phyloP scores from a whole-genome alignment of 2,329 filamentous ascomycete genomes.

The Didymellaceae sp. region DNA sequence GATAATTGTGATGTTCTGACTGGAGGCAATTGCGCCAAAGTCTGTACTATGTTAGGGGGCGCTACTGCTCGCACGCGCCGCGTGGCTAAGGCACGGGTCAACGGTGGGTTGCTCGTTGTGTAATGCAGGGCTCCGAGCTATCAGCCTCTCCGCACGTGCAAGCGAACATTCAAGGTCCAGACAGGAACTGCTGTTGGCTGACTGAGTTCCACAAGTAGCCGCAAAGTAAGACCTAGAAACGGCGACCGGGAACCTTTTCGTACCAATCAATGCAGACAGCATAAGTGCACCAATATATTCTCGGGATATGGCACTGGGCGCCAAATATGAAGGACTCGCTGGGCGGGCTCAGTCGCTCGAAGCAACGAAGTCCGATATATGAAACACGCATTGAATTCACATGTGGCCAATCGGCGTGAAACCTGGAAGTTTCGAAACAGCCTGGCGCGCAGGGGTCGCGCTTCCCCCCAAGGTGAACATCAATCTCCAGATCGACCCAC shows the following conservation, averaged over 20 bases:
- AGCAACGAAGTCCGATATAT: slow-evolving; percentile 18
- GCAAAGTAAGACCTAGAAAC: neutral
- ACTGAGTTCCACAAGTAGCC: slow-evolving; percentile 4
- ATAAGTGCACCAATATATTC: slow-evolving; percentile 5
- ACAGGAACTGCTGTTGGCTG: neutral
- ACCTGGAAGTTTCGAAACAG: slow-evolving; percentile 8
- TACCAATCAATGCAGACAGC: slow-evolving; percentile 3
- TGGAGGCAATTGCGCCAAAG: slow-evolving; percentile 5
- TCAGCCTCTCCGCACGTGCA: slow-evolving; percentile 8
- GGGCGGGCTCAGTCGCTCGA: slow-evolving; percentile 14
- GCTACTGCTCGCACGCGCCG: neutral
- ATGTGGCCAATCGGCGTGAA: slow-evolving; percentile 4
- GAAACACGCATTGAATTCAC: slow-evolving; percentile 29
- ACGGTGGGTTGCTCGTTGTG: neutral
- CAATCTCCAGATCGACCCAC: slow-evolving; percentile 13
- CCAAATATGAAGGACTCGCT: slow-evolving; percentile 20
- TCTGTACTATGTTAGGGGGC: neutral
- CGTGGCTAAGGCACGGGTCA: slow-evolving; percentile 1
- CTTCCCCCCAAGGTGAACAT: slow-evolving; percentile 13
- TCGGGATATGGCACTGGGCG: slow-evolving; percentile 9
- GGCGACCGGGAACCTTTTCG: neutral
- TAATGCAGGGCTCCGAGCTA: neutral
- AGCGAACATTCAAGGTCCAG: neutral
- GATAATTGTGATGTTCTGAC: neutral
- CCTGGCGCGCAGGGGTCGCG: slow-evolving; percentile 10